Evolutionary conservation across 2,329 filamentous ascomycete genomes (phyloP).

Genomic region (Arachnomyces sp.): DNA sequence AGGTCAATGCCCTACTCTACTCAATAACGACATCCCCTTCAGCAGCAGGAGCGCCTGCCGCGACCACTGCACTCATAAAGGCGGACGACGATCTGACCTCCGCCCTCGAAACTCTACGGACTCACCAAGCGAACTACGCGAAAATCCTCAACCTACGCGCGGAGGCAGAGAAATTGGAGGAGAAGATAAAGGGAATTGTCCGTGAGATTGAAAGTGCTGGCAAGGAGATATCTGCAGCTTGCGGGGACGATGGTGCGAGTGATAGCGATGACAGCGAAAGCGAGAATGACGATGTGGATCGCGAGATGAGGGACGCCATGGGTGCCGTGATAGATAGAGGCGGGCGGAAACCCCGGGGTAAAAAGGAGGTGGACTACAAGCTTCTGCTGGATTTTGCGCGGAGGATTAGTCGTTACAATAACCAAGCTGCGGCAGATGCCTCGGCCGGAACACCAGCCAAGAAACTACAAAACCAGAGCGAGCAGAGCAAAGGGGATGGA

Average conservation of each 20-base stretch:
- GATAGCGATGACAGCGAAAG: constrained; percentile 26
- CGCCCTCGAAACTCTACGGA: constrained; percentile 34
- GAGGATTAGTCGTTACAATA: constrained; percentile 40
- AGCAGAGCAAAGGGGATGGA: constrained; percentile 2
- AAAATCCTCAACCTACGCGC: constrained; percentile 33
- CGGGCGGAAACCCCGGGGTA: constrained; percentile 7
- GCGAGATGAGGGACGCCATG: constrained; percentile 15
- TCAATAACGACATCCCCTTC: constrained; percentile 37
- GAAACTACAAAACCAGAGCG: constrained; percentile 1
- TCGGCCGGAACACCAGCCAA: constrained; percentile 19
- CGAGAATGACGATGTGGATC: constrained; percentile 19
- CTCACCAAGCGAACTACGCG: constrained; percentile 37
- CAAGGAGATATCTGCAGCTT: constrained; percentile 30
- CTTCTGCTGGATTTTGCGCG: constrained; percentile 38
- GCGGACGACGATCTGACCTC: constrained; percentile 35
- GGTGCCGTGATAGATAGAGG: constrained; percentile 8
- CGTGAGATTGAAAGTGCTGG: constrained; percentile 31
- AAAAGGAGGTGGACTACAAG: constrained; percentile 35
- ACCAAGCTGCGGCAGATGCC: constrained; percentile 36
- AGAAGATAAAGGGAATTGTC: constrained; percentile 34
- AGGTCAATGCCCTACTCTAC: constrained; percentile 33
- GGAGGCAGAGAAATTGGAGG: constrained; percentile 33
- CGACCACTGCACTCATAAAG: constrained; percentile 31
- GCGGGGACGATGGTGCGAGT: constrained; percentile 16
- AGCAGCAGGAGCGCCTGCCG: constrained; percentile 34